Evolutionary conservation across 805 yeast species (phyloP), one percentile per base, ranked within the genome.

Genomic region (Ogataea sp.): DNA sequence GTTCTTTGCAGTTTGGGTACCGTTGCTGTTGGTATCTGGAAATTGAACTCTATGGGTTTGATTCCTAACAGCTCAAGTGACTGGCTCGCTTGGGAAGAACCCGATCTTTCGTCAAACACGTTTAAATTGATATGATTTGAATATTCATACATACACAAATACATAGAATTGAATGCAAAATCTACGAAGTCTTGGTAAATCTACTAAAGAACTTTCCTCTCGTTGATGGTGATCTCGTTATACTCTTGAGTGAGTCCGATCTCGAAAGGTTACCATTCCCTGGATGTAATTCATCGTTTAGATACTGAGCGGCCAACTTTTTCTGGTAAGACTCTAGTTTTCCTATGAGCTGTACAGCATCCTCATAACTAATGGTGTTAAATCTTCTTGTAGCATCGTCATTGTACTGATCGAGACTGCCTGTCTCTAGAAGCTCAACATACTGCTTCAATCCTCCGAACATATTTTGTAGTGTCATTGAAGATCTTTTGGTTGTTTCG

Each of bases 11-110:
- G 72, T 41, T 35, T 78, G 33, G 70, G 73, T 4, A 71, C 80
- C 38, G 65, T 89, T 62, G 73, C 68, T 3, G 75, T 87, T 28
- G 97, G 97, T 2, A 52, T 88, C 15, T 88, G 86, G 78, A 93
- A 93, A 58, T 64, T 93, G 43, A 78, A 83, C 49, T 66, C 71
- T 18, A 85, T 90, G 96, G 97, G 97, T 0, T 65, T 90, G 47
- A 78, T 90, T 43, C 98, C 98, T 18, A 85, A 83, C 50, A 81
- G 78, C 28, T 71, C 71, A 34, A 81, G 95, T 47, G 98, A 90
- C 56, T 93, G 97, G 97, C 63, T 90, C 15, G 78, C 87, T 6
- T 89, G 95, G 89, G 94, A 88, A 54, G 50, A 48, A 2, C 64
- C 68, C 6, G 48, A 25, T 3, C 4, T 6, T 5, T 18, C 31